phyloP scores from a whole-genome alignment of 495 filamentous ascomycete species.

The Podospora pseudocomata region DNA sequence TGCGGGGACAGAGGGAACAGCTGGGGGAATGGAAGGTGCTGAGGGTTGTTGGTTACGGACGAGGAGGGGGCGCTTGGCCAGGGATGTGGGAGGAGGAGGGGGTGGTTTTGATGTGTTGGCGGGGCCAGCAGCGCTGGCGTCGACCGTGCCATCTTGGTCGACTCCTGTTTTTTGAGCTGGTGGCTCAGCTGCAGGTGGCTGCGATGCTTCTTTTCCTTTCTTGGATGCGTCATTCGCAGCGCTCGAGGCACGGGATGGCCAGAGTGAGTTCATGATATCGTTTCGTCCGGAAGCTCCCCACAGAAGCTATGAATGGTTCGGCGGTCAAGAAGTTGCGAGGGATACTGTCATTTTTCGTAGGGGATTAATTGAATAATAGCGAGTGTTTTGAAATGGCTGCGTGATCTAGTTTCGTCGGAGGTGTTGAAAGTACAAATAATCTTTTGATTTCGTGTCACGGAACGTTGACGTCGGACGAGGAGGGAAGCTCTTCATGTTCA shows the following conservation, averaged over 20 bases:
- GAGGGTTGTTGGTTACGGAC: constrained; percentile 15
- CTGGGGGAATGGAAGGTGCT: constrained; percentile 10
- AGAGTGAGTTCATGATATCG: constrained; percentile 43
- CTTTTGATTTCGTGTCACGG: not conserved
- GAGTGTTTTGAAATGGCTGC: not conserved
- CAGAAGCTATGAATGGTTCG: not conserved
- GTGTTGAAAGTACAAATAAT: not conserved
- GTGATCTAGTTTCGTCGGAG: not conserved
- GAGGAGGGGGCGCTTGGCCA: constrained; percentile 17
- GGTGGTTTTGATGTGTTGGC: not conserved
- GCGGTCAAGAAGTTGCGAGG: not conserved
- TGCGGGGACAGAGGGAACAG: constrained; percentile 12
- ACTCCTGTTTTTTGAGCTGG: constrained; percentile 3
- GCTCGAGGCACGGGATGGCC: constrained; percentile 36
- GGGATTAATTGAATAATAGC: not conserved
- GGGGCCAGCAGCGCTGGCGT: not conserved
- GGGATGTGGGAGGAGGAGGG: not conserved
- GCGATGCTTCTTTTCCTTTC: constrained; percentile 20
- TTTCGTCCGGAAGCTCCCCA: constrained; percentile 9
- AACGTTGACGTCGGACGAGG: not conserved
- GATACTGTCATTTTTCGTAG: not conserved
- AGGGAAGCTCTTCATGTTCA: not conserved
- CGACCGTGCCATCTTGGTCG: not conserved
- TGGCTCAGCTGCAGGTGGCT: constrained; percentile 8
- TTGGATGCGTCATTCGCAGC: constrained; percentile 11